Conservation (phyloP, 352 stramenopile species). For the Globisporangium lucens region DNA sequence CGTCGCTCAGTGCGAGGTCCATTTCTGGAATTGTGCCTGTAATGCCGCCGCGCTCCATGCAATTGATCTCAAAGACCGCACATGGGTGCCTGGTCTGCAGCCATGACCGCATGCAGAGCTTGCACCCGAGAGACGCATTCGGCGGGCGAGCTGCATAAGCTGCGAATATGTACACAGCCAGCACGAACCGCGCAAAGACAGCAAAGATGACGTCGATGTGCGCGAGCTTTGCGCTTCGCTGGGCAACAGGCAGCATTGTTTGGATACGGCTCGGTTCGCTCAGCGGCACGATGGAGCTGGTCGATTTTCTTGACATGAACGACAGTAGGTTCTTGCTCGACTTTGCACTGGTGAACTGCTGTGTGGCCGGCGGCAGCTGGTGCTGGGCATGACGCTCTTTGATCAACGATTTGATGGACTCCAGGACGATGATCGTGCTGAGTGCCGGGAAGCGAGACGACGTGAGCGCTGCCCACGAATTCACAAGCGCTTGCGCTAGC, state of each 20-base stretch:
- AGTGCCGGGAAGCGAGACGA: slow-evolving; percentile 1
- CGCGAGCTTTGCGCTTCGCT: background rate
- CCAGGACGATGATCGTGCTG: slow-evolving; percentile 2
- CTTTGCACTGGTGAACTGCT: background rate
- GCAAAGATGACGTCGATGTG: slow-evolving; percentile 3
- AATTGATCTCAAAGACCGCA: slow-evolving; percentile 8
- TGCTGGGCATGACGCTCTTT: background rate
- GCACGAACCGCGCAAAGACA: background rate
- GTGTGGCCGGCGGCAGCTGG: background rate
- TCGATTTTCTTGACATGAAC: background rate
- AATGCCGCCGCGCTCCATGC: background rate
- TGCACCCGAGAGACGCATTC: background rate
- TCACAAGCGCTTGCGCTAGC: slow-evolving; percentile 5
- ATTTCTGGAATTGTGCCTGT: background rate
- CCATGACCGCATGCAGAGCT: slow-evolving; percentile 11
- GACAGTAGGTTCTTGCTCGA: background rate
- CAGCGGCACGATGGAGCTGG: background rate
- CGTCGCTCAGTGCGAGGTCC: background rate
- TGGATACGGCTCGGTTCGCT: background rate
- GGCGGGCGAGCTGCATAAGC: background rate
- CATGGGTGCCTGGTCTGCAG: slow-evolving; percentile 1
- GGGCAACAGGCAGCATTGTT: background rate
- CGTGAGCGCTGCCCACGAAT: background rate
- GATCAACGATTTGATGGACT: slow-evolving; percentile 13
- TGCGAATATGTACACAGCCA: slow-evolving; percentile 5